Percentiles rank a stretch among this genome's conserved stretches.
These are phyloP conservation scores for Suhomyces sp. DNA, from an alignment of 805 yeast species.

Conservation along the genomic window DNA sequence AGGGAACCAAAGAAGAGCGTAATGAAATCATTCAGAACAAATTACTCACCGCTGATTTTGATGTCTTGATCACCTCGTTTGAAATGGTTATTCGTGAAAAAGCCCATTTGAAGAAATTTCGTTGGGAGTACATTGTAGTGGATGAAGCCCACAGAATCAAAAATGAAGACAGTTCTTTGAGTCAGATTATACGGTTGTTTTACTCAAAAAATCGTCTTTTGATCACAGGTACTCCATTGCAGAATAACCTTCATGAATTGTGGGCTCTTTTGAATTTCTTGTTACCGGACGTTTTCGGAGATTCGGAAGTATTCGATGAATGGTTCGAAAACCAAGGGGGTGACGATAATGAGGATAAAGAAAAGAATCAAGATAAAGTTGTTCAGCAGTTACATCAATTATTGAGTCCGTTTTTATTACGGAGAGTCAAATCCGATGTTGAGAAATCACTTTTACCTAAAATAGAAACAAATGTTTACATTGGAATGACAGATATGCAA, in stretches of 20 bases:
- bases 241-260: conserved; percentile 89
- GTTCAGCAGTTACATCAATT: conserved; percentile 88
- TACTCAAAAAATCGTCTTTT: conserved; percentile 80
- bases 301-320: conserved; percentile 83
- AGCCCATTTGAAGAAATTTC: conserved; percentile 69
- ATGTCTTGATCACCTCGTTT: conserved; percentile 86
- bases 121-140: conserved; percentile 91
- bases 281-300: conserved; percentile 93
- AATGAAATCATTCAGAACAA: conserved; percentile 54
- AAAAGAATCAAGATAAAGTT: conserved; percentile 65
- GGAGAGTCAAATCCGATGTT: conserved; percentile 91
- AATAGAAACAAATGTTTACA: conserved; percentile 83
- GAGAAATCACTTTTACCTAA: conserved; percentile 89
- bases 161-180: conserved; percentile 87
- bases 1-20: conserved; percentile 87
- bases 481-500: conserved; percentile 97
- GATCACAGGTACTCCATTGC: conserved; percentile 95
- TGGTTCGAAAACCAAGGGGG: conserved; percentile 70
- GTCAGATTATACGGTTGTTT: conserved; percentile 88
- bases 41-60: conserved; percentile 74
- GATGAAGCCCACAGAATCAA: conserved; percentile 98
- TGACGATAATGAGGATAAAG: conserved; percentile 29
- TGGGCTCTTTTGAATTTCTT: conserved; percentile 94
- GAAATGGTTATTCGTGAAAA: conserved; percentile 94
- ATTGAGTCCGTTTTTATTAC: conserved; percentile 78